Evolutionary conservation across 495 filamentous ascomycete genomes (phyloP).

Genomic region (Trichoderma gamsii): DNA sequence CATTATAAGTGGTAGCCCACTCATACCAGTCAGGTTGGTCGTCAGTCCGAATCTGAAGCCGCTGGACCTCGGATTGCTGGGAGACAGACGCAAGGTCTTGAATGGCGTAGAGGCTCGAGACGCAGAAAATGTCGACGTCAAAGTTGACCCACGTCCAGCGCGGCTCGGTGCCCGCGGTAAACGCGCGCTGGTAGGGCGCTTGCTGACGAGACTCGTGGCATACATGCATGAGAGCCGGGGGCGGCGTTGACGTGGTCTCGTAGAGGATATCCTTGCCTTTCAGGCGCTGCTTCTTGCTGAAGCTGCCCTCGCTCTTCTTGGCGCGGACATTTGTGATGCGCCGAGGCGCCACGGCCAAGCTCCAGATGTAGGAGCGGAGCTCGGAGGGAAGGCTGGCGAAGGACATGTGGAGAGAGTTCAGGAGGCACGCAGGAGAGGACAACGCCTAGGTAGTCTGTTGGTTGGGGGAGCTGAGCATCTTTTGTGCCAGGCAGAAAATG

Average conservation of each 20-base stretch:
- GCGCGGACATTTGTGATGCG: slow-evolving; percentile 12
- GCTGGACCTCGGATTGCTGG: slow-evolving; percentile 8
- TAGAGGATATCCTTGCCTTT: slow-evolving; percentile 7
- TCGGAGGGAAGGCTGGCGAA: not conserved
- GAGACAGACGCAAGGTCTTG: not conserved
- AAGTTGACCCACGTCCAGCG: slow-evolving; percentile 3
- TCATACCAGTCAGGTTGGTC: slow-evolving; percentile 10
- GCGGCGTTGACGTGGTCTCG: slow-evolving; percentile 5
- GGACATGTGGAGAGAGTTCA: too few relatives aligned
- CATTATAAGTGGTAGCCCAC: slow-evolving; percentile 1
- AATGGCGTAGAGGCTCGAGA: not conserved
- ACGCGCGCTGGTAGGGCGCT: not conserved
- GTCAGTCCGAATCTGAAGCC: slow-evolving; percentile 15
- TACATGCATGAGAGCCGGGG: not conserved
- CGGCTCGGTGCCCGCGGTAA: not conserved
- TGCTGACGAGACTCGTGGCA: not conserved
- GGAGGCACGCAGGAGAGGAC: too few relatives aligned
- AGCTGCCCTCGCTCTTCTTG: not conserved
- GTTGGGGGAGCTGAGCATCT: too few relatives aligned
- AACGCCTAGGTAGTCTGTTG: too few relatives aligned
- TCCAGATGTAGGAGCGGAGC: not conserved
- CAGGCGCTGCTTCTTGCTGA: slow-evolving; percentile 6
- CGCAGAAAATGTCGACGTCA: not conserved
- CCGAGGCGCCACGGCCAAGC: not conserved
- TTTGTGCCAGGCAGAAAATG: too few relatives aligned